Conservation (phyloP, 495 filamentous ascomycete species). For the Evernia prunastri region DNA sequence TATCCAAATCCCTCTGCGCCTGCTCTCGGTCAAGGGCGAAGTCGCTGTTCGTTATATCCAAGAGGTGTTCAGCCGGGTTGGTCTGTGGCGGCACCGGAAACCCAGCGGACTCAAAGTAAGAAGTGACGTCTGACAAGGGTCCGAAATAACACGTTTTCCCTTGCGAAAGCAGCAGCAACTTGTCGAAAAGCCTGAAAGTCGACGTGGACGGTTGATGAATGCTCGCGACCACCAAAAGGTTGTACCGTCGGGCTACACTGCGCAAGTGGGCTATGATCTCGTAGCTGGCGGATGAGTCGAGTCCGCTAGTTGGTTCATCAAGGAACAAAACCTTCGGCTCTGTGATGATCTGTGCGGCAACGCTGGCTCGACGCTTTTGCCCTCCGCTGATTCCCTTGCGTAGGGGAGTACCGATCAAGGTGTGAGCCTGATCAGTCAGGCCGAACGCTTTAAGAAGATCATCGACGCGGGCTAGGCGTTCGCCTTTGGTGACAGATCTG, state of each 20-base stretch:
- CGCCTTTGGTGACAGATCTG: slow-evolving; percentile 38
- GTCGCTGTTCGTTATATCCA: slow-evolving; percentile 70
- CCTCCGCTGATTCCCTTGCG: slow-evolving; percentile 73
- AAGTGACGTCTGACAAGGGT: slow-evolving; percentile 41
- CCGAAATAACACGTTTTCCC: slow-evolving; percentile 68
- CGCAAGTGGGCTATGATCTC: slow-evolving; percentile 62
- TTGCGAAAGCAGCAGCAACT: slow-evolving; percentile 62
- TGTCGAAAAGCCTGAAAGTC: slow-evolving; percentile 73
- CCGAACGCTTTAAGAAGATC: slow-evolving; percentile 55
- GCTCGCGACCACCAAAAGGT: slow-evolving; percentile 65
- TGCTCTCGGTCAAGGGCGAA: slow-evolving; percentile 39
- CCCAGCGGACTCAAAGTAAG: slow-evolving; percentile 54
- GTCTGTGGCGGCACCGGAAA: slow-evolving; percentile 55
- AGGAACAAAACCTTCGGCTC: slow-evolving; percentile 71
- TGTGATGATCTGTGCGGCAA: slow-evolving; percentile 74
- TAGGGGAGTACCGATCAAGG: slow-evolving; percentile 70
- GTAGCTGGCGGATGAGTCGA: slow-evolving; percentile 63
- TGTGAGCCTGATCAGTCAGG: slow-evolving; percentile 55
- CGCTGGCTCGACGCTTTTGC: slow-evolving; percentile 70
- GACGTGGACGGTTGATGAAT: slow-evolving; percentile 78
- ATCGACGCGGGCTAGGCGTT: slow-evolving; percentile 49
- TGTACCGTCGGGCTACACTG: slow-evolving; percentile 57
- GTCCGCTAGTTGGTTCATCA: slow-evolving; percentile 74
- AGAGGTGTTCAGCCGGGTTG: slow-evolving; percentile 72
- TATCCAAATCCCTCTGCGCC: neutral